Evolutionary conservation across 441 rosid genomes (phyloP), one percentile per base, ranked within the genome.

Genomic region (Rhodomyrtus psidioides): DNA sequence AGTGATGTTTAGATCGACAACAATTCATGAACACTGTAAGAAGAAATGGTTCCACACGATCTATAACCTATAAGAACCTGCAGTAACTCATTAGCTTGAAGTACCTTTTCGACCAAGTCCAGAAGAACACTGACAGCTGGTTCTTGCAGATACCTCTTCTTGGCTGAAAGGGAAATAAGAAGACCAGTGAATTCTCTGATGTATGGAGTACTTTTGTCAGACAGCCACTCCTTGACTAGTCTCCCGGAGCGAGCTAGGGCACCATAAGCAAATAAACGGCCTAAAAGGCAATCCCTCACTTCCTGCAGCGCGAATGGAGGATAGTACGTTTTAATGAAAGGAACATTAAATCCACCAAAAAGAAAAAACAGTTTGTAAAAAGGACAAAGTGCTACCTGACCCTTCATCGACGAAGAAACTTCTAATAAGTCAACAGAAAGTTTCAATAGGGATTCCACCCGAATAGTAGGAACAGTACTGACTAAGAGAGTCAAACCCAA

Each of bases 101-200:
- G 30, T 92, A 97, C 99, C 96, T 94, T 93, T 82, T 94, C 97
- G 51, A 93, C 91, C 91, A 95, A 85, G 62, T 95, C 94, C 84
- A 97, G 87, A 90, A 95, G 91, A 92, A 95, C 55, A 54, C 90
- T 90, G 86, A 94, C 95, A 84, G 94, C 94, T 87, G 99, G 96
- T 92, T 97, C 99, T 88, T 94, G 98, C 94, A 97, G 90, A 91
- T 97, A 97, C 81, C 95, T 91, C 87, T 95, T 96, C 89, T 95
- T 95, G 42, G 92, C 89, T 46, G 98, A 94, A 85, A 97, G 95
- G 51, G 94, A 90, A 83, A 95, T 88, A 83, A 97, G 90, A 87
- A 86, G 90, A 84, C 90, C 60, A 54, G 90, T 92, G 88, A 94
- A 95, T 83, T 95, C 97, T 90, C 91, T 94, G 85, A 97, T 88